Conservation (phyloP, 257 asterid species). For the Scutellaria barbata region DNA sequence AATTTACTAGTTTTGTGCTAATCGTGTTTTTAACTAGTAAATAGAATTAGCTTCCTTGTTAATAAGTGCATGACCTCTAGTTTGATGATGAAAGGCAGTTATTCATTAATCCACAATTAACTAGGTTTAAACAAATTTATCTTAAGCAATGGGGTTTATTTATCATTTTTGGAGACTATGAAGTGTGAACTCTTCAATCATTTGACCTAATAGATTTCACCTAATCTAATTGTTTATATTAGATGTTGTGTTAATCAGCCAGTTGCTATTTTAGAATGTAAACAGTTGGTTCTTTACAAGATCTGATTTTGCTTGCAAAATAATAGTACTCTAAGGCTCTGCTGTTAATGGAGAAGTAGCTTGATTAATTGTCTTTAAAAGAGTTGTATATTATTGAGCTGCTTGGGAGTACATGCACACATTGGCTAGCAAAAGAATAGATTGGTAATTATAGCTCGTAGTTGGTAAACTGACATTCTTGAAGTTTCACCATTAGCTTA, state of each 20-base stretch:
- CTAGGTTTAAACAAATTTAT: neutral
- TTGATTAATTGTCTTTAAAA: neutral
- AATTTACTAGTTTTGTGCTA: no score
- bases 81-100: neutral
- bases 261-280: neutral
- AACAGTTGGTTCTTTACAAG: neutral
- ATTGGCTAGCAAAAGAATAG: slow-evolving; percentile 2
- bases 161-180: neutral
- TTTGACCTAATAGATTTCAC: neutral
- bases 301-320: neutral
- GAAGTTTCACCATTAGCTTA: neutral
- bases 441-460: neutral
- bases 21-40: slow-evolving; percentile 6
- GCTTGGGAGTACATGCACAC: neutral
- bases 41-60: neutral
- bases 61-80: neutral
- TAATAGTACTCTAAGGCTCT: neutral
- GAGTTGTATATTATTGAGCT: neutral
- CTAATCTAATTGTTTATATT: neutral
- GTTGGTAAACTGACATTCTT: slow-evolving; percentile 9
- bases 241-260: slow-evolving; percentile 4
- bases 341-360: slow-evolving; percentile 11
- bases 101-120: neutral
- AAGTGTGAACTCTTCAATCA: neutral
- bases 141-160: slow-evolving; percentile 7